These are phyloP conservation scores for Parastagonospora nodorum DNA, from an alignment of 2,329 filamentous ascomycete genomes.

Conservation along the genomic window DNA sequence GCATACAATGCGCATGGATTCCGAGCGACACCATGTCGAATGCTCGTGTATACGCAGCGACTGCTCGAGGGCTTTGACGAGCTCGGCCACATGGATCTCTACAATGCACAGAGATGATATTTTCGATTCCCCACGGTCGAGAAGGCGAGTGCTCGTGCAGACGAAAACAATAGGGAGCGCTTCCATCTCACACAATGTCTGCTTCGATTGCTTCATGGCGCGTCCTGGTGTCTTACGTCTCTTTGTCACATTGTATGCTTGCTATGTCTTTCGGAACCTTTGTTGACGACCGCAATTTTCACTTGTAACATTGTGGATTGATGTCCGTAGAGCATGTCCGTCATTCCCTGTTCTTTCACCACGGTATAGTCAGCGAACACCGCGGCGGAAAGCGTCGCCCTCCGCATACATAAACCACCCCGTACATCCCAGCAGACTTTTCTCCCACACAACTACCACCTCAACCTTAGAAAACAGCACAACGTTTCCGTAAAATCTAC, in stretches of 20 bases:
- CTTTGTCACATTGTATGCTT: slow-evolving; percentile 12
- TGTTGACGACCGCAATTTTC: no score
- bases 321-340: slow-evolving; percentile 6
- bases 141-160: no score
- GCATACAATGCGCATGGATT: no score
- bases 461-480: background rate
- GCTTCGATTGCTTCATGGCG: background rate
- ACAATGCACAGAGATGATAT: no score
- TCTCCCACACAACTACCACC: background rate
- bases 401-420: slow-evolving; percentile 4
- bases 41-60: no score
- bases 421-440: background rate
- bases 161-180: no score
- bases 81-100: no score
- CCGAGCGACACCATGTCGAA: no score
- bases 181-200: background rate
- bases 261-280: background rate
- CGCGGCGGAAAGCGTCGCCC: no score
- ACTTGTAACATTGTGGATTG: slow-evolving; percentile 4
- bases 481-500: background rate
- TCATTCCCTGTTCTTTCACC: slow-evolving; percentile 3
- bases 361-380: background rate
- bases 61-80: no score
- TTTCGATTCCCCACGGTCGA: no score
- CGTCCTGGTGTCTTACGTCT: background rate